Evolutionary conservation across 352 stramenopile species (phyloP), one percentile per base, ranked within the genome.

Genomic region (Thalassiosira mediterranea): DNA sequence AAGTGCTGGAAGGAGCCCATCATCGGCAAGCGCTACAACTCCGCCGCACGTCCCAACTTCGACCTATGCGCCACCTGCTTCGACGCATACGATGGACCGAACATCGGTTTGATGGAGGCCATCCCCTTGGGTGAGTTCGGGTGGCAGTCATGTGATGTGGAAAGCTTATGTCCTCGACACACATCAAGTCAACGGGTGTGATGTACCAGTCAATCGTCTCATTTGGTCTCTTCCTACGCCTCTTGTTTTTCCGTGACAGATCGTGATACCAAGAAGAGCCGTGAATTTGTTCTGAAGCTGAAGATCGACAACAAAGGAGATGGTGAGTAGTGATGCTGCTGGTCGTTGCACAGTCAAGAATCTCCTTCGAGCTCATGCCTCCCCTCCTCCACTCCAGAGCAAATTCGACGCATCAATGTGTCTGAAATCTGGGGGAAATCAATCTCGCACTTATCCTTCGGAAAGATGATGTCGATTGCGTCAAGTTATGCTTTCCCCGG

Each of bases 41-140:
- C 87, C 0, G 69, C 25, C 10, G 83, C 82, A 34, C 25, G 86
- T 4, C 37, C 62, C 4, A 83, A 93, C 54, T 93, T 84, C 69
- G 87, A 93, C 67, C 64, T 93, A 15, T 93, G 87, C 52, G 26
- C 62, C 17, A 69, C 51, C 5, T 93, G 87, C 63, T 73, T 79
- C 57, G 31, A 67, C 11, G 83, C 83, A 19, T 90, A 90, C 52
- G 76, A 64, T 15, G 87, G 87, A 28, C 64, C 57, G 8, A 72
- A 86, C 19, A 86, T 87, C 26, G 54, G 64, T 26, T 89, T 90
- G 57, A 70, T 74, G 42, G 60, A 73, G n/a, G 70, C 40, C 0
- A 54, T 90, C n/a, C n/a, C n/a, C 15, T 72, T 90, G 40, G 63
- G 78, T 87, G 60, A 74, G 82, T 87, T 5, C 48, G 28, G 13